Evolutionary conservation across 2,329 filamentous ascomycete species (phyloP).

Genomic region (Epichloe brachyelytri): DNA sequence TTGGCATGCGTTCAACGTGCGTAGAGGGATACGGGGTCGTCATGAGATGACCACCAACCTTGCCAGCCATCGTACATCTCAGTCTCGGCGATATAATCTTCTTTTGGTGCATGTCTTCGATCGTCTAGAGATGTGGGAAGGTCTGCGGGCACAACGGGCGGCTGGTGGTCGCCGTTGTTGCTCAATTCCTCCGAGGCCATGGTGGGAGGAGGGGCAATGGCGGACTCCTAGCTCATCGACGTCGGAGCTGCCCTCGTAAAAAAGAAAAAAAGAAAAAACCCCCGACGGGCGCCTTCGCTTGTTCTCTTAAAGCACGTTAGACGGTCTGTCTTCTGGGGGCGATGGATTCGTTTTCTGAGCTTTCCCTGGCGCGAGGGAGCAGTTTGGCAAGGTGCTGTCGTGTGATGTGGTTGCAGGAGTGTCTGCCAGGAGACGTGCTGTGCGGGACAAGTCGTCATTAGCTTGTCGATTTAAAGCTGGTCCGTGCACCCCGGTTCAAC

Average conservation of each 20-base stretch:
- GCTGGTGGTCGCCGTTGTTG: conserved; percentile 27
- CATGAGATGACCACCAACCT: conserved; percentile 35
- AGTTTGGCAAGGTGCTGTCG: not conserved
- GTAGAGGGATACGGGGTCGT: not conserved
- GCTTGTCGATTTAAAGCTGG: too few relatives aligned
- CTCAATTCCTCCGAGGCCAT: conserved; percentile 47
- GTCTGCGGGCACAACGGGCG: conserved; percentile 58
- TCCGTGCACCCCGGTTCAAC: too few relatives aligned
- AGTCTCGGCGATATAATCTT: conserved; percentile 60
- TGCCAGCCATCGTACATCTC: conserved; percentile 99
- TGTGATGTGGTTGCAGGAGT: not conserved
- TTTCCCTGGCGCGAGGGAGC: not conserved
- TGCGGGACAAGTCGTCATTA: not conserved
- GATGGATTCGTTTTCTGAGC: not conserved
- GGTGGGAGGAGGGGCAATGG: conserved; percentile 27
- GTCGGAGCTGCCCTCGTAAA: conserved; percentile 5
- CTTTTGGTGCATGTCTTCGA: conserved; percentile 53
- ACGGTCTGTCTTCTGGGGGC: too few relatives aligned
- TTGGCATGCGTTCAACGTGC: not conserved
- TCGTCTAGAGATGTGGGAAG: conserved; percentile 88
- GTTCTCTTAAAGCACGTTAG: too few relatives aligned
- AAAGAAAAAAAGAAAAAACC: too few relatives aligned
- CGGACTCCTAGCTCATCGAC: conserved; percentile 22
- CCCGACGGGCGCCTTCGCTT: not conserved
- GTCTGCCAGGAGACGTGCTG: not conserved